Base-by-base conservation (phyloP, 805 yeast species). In the Yamadazyma endophytica region DNA sequence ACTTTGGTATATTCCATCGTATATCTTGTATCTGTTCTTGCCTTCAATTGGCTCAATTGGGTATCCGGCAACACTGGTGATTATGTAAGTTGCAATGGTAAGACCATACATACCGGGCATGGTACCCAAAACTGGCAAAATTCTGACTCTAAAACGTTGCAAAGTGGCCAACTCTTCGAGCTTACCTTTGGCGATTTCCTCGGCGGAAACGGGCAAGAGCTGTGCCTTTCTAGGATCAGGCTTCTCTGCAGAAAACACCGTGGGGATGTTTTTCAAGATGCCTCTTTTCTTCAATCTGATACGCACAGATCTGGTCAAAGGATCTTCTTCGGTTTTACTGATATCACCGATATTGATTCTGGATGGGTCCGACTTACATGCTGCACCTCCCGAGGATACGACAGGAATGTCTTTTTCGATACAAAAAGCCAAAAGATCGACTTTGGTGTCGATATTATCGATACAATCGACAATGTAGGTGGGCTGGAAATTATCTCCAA, bases 31-130 rank as follows among this genome's bases (percentile, higher is more conserved):
- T 47, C 97, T 73, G 53, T 84, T 84, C 54, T 87, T 88, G 6
- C 95, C 96, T 44, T 87, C 95, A 25, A 86, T 75, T 30, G 95
- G 92, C 40, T 90, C 96, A 32, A 82, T 77, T 15, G 94, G 92
- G 53, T 92, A 92, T 1, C 92, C 96, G 1, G 95, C 78, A 6
- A 87, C 77, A 3, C 72, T 60, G 2, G 95, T 83, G 21, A 92
- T 58, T 14, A 92, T 64, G 60, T 85, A 80, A 1, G 96, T 82
- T 3, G 96, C 94, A 35, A 90, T 73, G 0, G 96, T 76, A 28
- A 92, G 69, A 1, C 97, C 99, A 63, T 92, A 92, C 59, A 90
- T 82, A 7, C 92, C 97, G 1, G 99, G 99, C 82, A 92, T 78
- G 0, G 98, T 86, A 3, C 98, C 97, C 41, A 92, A 62, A 0